A percentile compares a stretch with the other conserved stretches of the same genome.
Evolutionary conservation across 2,329 filamentous ascomycete genomes (phyloP).

Genomic region (Taxawa tesnikishii): DNA sequence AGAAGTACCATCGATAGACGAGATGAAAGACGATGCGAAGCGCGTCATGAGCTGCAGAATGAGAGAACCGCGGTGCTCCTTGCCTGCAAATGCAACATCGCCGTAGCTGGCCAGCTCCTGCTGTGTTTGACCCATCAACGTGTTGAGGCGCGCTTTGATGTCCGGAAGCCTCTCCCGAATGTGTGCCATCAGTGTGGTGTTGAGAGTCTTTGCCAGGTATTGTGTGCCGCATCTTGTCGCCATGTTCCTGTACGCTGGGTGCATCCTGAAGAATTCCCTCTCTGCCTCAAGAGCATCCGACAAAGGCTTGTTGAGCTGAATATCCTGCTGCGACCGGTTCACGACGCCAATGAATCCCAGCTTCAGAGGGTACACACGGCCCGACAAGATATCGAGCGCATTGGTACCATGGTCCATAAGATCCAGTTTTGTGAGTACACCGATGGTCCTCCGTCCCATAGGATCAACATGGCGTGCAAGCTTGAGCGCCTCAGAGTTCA

Average conservation of each 20-base stretch:
- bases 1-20: slow-evolving; percentile 95
- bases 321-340: slow-evolving; percentile 96
- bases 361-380: slow-evolving; percentile 91
- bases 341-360: slow-evolving; percentile 96
- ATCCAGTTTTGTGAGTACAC: slow-evolving; percentile 92
- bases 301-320: slow-evolving; percentile 90
- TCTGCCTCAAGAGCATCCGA: slow-evolving; percentile 82
- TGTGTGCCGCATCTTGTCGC: slow-evolving; percentile 86
- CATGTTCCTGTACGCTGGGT: slow-evolving; percentile 95
- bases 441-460: slow-evolving; percentile 86
- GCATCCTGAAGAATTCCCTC: slow-evolving; percentile 90
- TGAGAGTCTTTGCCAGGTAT: slow-evolving; percentile 86
- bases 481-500: slow-evolving; percentile 96
- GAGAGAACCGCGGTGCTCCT: slow-evolving; percentile 88
- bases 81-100: slow-evolving; percentile 93
- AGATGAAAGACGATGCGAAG: slow-evolving; percentile 94
- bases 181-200: slow-evolving; percentile 88
- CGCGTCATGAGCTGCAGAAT: slow-evolving; percentile 97
- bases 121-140: slow-evolving; percentile 98
- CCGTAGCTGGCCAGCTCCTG: slow-evolving; percentile 97
- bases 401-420: slow-evolving; percentile 99
- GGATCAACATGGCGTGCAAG: slow-evolving; percentile 94
- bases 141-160: slow-evolving; percentile 96
- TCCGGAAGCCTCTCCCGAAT: slow-evolving; percentile 92
- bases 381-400: slow-evolving; percentile 92